Conservation (phyloP, 108 stramenopile species). For the Skeletonema potamos region DNA sequence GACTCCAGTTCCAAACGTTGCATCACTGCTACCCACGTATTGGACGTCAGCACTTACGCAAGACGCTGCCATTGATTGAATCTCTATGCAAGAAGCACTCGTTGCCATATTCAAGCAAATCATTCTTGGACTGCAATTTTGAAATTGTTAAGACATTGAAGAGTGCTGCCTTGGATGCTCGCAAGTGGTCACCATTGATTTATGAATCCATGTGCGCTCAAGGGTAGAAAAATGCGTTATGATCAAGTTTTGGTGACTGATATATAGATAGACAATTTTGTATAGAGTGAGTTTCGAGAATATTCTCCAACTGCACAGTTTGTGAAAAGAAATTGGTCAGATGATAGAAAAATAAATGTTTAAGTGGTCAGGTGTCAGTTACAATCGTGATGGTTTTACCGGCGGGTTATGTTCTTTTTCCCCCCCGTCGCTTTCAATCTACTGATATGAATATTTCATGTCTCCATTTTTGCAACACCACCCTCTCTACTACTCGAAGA, state of each 20-base stretch:
- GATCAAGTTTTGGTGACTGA: no score
- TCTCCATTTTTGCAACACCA: slow-evolving; percentile 7
- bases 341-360: no score
- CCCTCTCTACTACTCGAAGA: not conserved
- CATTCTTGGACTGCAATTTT: slow-evolving; percentile 66
- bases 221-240: slow-evolving; percentile 10
- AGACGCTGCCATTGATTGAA: slow-evolving; percentile 56
- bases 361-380: not conserved
- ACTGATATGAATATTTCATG: not conserved
- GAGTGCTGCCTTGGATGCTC: slow-evolving; percentile 18
- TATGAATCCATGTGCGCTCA: slow-evolving; percentile 53
- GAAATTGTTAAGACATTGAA: slow-evolving; percentile 34
- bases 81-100: slow-evolving; percentile 77
- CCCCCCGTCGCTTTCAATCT: no score
- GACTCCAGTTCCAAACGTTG: slow-evolving; percentile 91
- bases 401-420: no score
- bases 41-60: slow-evolving; percentile 85
- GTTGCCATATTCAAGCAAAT: slow-evolving; percentile 58
- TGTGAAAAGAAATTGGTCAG: no score
- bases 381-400: no score
- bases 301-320: no score
- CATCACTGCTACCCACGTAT: slow-evolving; percentile 93
- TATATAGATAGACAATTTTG: not conserved
- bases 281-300: not conserved
- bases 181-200: slow-evolving; percentile 49